These are phyloP conservation scores for Globisporangium nodosum DNA, from an alignment of 352 stramenopile genomes.

Conservation along the genomic window DNA sequence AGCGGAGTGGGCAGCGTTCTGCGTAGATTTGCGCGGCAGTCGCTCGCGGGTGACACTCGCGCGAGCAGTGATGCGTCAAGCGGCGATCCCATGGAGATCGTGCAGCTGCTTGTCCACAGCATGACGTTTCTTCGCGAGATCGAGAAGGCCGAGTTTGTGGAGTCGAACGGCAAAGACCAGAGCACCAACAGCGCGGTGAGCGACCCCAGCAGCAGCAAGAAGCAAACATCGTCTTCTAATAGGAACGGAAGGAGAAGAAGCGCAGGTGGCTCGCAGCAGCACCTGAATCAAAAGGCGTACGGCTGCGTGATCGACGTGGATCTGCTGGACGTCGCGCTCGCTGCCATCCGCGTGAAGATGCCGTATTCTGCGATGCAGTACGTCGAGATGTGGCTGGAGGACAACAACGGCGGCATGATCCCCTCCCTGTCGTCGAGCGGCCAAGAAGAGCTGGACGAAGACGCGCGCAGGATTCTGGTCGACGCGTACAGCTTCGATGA, in stretches of 20 bases:
- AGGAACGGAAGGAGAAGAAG: background rate
- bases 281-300: slow-evolving; percentile 37
- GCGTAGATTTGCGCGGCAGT: slow-evolving; percentile 3
- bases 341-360: slow-evolving; percentile 73
- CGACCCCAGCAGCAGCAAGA: background rate
- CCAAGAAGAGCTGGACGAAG: slow-evolving; percentile 25
- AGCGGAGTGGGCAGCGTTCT: slow-evolving; percentile 40
- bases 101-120: slow-evolving; percentile 71
- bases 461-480: slow-evolving; percentile 49
- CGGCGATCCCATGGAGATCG: slow-evolving; percentile 27
- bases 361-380: slow-evolving; percentile 88
- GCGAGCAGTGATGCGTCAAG: background rate
- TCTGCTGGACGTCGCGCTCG: slow-evolving; percentile 54
- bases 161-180: slow-evolving; percentile 36
- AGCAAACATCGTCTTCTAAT: too few relatives aligned
- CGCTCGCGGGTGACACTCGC: background rate
- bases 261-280: slow-evolving; percentile 1
- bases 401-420: slow-evolving; percentile 38
- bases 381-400: slow-evolving; percentile 85
- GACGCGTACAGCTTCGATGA: slow-evolving; percentile 58
- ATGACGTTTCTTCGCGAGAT: slow-evolving; percentile 81
- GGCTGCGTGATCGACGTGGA: slow-evolving; percentile 55
- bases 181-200: slow-evolving; percentile 12
- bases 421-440: slow-evolving; percentile 24
- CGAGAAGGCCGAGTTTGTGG: slow-evolving; percentile 68